Base-by-base conservation (phyloP, 2,329 filamentous ascomycete species). In the Epichloe elymi region DNA sequence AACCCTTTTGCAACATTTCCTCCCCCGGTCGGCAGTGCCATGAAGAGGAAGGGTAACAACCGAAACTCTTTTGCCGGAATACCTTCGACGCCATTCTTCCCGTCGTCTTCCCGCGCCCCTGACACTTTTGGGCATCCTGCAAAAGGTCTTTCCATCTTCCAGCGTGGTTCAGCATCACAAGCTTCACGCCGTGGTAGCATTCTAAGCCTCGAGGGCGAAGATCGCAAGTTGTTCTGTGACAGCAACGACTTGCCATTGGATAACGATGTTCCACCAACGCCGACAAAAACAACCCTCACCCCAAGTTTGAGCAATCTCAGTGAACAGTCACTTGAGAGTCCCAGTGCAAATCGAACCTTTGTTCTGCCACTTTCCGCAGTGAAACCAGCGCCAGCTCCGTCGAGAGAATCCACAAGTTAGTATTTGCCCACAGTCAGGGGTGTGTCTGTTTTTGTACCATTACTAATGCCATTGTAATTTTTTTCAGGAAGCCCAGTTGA, bases 191-290 rank as follows among this genome's bases (percentile, higher is more conserved):
- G 73, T 51, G 79, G 78, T 47, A 96, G 90, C 66, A 82, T 95
- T 55, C 72, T 89, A 15, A 94, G 88, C 63, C 71, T 90, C 43
- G 86, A 95, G 60, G 85, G 82, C 20, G 88, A 90, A 40, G 87
- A 95, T 47, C 70, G 76, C 52, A 75, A 78, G 57, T 58, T 70
- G 36, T 68, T 69, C 53, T 62, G 58, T 20, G 65, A 68, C 14
- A 57, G 41, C 11, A 52, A 55, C 17, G 61, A 67, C 42, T 49
- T 63, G 36, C 52, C 58, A 8, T 50, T 63, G 49, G 63, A 68
- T 33, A 74, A 70, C 39, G 89, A 95, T 47, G 73, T 91, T 52
- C 90, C 91, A n/a, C 90, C 91, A 1, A 98, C 93, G 1, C 93
- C 93, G 1, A 97, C 93, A 0, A 97, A 95, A 67, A 80, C 80